Percentiles rank a stretch among this genome's conserved stretches.
These are phyloP conservation scores for Aspergillus texensis DNA, from an alignment of 2,329 filamentous ascomycete species.

Conservation along the genomic window DNA sequence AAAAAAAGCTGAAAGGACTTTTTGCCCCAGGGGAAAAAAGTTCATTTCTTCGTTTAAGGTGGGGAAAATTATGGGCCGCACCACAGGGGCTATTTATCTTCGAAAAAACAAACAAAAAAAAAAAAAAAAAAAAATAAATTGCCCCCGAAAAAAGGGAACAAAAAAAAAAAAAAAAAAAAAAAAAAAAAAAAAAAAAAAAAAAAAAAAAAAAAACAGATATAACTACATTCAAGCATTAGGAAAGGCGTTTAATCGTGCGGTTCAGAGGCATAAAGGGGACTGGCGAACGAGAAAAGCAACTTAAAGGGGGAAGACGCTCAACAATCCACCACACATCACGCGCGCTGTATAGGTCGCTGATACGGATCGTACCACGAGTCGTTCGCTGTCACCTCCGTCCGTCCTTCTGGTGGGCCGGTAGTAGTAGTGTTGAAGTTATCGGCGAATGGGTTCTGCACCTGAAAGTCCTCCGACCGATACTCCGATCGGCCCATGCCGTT, in stretches of 20 bases:
- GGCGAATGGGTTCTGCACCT: conserved; percentile 47
- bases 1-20: no score
- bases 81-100: no score
- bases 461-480: conserved; percentile 43
- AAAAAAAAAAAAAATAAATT: not conserved
- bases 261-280: not conserved
- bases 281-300: not conserved
- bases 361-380: conserved; percentile 6
- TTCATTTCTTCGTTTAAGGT: no score
- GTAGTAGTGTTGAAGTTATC: conserved; percentile 31
- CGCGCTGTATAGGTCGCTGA: conserved; percentile 5
- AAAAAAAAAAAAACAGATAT: not conserved
- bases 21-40: no score
- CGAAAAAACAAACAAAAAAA: no score
- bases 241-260: not conserved
- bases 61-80: no score
- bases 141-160: no score
- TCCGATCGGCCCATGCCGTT: conserved; percentile 31
- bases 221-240: conserved; percentile 4
- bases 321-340: not conserved
- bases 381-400: conserved; percentile 9
- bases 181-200: not conserved
- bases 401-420: conserved; percentile 14
- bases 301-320: not conserved
- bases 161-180: not conserved